phyloP scores from a whole-genome alignment of 768 basidiomycete species.

The Lactifluus volemus region DNA sequence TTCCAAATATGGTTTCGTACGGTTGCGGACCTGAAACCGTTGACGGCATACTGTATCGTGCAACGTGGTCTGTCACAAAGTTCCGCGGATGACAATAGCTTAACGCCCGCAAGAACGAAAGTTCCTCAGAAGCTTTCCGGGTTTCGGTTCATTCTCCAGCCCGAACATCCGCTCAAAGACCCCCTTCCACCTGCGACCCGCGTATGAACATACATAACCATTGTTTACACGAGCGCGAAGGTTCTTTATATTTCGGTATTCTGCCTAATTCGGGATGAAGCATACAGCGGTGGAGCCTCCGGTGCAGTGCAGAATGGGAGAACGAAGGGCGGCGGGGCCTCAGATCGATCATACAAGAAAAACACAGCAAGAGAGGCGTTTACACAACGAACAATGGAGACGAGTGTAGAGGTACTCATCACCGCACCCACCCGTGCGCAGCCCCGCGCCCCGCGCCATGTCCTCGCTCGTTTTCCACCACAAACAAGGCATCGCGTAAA shows the following conservation, averaged over 20 bases:
- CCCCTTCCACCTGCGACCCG: neutral
- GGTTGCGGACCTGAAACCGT: neutral
- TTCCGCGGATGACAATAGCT: neutral
- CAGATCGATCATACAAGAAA: neutral
- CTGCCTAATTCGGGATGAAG: neutral
- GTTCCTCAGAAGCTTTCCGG: slow-evolving; percentile 15
- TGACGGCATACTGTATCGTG: neutral
- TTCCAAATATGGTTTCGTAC: neutral
- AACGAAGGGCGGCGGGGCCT: neutral
- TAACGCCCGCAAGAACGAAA: slow-evolving; percentile 8
- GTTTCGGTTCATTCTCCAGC: neutral
- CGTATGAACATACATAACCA: neutral
- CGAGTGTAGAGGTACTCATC: neutral
- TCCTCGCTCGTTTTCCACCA: slow-evolving; percentile 72
- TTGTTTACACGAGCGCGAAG: neutral
- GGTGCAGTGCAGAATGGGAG: neutral
- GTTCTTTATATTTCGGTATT: neutral
- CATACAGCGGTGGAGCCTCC: neutral
- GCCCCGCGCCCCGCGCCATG: slow-evolving; percentile 77
- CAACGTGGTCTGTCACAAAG: neutral
- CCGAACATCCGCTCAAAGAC: neutral
- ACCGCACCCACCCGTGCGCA: slow-evolving; percentile 49
- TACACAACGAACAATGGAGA: neutral
- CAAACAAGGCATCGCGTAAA: slow-evolving; percentile 78
- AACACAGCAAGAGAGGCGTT: slow-evolving; percentile 1